phyloP scores from a whole-genome alignment of 306 rosid species.

The Acacia crassicarpa region DNA sequence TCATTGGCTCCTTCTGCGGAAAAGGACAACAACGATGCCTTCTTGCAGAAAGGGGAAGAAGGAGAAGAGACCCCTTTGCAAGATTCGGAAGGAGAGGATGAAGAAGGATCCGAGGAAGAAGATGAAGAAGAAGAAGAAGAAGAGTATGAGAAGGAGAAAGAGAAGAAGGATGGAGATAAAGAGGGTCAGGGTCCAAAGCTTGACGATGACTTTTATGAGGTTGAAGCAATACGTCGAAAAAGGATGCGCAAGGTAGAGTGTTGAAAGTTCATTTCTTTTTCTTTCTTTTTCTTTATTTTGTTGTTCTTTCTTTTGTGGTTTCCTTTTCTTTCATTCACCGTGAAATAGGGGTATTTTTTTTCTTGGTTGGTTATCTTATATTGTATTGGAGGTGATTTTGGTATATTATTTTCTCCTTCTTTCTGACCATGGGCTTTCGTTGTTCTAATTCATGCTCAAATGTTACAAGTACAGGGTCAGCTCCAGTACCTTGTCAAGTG shows the following conservation, averaged over 20 bases:
- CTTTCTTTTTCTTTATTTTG: background rate
- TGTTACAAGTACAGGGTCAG: constrained; percentile 54
- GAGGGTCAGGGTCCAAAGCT: constrained; percentile 57
- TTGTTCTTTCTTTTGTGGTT: background rate
- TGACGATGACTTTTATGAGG: constrained; percentile 73
- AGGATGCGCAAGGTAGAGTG: constrained; percentile 70
- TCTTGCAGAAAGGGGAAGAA: constrained; percentile 3
- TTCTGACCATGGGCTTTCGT: constrained; percentile 24
- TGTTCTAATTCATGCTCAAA: constrained; percentile 4
- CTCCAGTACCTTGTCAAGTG: constrained; percentile 91
- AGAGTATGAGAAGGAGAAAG: constrained; percentile 38
- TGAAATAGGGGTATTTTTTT: background rate
- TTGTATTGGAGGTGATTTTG: background rate
- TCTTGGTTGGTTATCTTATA: background rate
- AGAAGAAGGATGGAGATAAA: constrained; percentile 36
- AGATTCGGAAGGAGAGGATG: constrained; percentile 30
- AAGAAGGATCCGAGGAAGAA: constrained; percentile 34
- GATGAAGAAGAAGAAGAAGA: constrained; percentile 31
- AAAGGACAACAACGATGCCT: constrained; percentile 7
- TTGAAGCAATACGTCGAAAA: constrained; percentile 82
- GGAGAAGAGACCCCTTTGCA: constrained; percentile 21
- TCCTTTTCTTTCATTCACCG: background rate
- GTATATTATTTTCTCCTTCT: background rate
- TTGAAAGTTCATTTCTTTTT: background rate
- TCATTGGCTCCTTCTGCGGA: constrained; percentile 13